Evolutionary conservation across 768 basidiomycete species (phyloP).

Genomic region (Lactarius hatsudake): DNA sequence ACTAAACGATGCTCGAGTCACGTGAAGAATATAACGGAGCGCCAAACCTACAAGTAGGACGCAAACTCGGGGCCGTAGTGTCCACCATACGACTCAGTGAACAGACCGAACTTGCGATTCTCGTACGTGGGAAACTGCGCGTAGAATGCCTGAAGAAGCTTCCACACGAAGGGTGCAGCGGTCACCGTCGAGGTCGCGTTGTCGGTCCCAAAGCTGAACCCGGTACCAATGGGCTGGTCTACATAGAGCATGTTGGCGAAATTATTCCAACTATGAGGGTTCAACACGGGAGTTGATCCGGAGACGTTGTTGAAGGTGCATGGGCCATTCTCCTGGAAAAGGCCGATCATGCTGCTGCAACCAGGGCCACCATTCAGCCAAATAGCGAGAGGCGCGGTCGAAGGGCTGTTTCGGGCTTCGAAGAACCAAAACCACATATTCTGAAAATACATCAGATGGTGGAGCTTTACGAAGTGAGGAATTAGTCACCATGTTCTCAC

Average conservation of each 20-base stretch:
- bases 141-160: not conserved
- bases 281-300: conserved; percentile 5
- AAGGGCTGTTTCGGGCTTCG: not conserved
- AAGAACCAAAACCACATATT: conserved; percentile 15
- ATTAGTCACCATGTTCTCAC: not conserved
- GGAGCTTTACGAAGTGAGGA: not conserved
- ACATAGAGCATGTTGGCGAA: conserved; percentile 26
- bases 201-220: not conserved
- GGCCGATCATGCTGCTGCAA: not conserved
- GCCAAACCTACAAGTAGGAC: not conserved
- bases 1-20: not conserved
- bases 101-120: conserved; percentile 43
- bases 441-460: not conserved
- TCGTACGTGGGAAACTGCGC: conserved; percentile 41
- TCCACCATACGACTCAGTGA: conserved; percentile 47
- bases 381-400: not conserved
- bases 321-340: conserved; percentile 19
- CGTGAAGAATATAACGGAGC: not conserved
- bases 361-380: conserved; percentile 9
- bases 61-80: conserved; percentile 31
- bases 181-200: not conserved
- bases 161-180: not conserved
- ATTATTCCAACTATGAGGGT: conserved; percentile 16
- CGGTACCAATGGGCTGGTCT: conserved; percentile 16
- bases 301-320: conserved; percentile 17